Evolutionary conservation across 805 yeast species (phyloP), one percentile per base, ranked within the genome.

Genomic region (Yarrowia porcina): DNA sequence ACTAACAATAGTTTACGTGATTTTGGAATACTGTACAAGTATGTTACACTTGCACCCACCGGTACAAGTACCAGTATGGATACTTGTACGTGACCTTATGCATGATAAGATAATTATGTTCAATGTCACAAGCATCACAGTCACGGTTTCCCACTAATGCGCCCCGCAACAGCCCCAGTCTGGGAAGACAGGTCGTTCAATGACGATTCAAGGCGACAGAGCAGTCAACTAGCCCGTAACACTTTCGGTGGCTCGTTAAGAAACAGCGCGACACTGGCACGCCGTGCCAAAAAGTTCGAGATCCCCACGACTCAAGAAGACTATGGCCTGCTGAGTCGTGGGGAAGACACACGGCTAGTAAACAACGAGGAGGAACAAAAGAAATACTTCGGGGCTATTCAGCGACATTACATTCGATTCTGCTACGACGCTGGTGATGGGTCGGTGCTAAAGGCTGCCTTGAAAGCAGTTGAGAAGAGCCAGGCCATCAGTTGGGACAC

Each of bases 261-360:
- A 21, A 32, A 20, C 27, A 25, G 13, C 20, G 39, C 56, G 2
- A 49, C 56, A 4, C 39, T 49, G 15, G 61, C 61, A 4, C 39
- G 39, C 13, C 61, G 61, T 2, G 61, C 61, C 30, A 56, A 56
- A 13, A 56, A 56, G 39, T 56, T 56, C 12, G 49, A 38, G 32
- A 25, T 36, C 33, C 42, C 59, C 20, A 25, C 42, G 12, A 18
- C 36, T 8, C 47, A 56, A 17, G 41, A 28, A 11, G 69, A 69
- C 10, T 78, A 76, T 64, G 83, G 83, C 1, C 74, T 73, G 56
- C 69, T 77, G 8, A 79, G 83, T 65, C 69, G 83, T 36, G 82
- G 83, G 1, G 83, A 79, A 56, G 81, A 77, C 61, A 52, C 61
- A 12, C 52, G 69, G 23, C 42, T 65, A 23, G 61, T 50, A 4